Evolutionary conservation across 2,329 filamentous ascomycete species (phyloP).

Genomic region (Tolypocladium tropicale): DNA sequence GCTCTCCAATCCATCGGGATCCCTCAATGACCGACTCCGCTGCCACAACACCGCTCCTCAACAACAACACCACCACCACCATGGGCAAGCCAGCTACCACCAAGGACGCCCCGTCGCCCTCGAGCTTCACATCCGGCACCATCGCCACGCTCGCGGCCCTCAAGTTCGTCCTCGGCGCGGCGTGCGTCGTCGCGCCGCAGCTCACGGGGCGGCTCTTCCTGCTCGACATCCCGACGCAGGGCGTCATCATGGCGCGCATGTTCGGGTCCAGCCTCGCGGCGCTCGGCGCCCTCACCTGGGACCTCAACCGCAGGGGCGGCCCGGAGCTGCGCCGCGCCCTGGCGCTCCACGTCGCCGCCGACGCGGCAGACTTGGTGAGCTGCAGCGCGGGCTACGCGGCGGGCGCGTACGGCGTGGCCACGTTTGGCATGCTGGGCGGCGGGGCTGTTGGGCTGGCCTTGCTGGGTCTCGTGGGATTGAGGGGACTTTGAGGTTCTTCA

Average conservation of each 20-base stretch:
- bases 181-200: background rate
- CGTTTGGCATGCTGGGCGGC: background rate
- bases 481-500: background rate
- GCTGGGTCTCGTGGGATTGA: background rate
- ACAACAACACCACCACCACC: background rate
- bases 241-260: background rate
- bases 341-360: background rate
- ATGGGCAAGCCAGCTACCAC: background rate
- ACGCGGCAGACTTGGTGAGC: background rate
- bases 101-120: background rate
- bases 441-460: background rate
- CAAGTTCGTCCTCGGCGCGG: background rate
- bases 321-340: conserved; percentile 1
- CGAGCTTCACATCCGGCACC: background rate
- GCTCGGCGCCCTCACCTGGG: background rate
- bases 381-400: background rate
- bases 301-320: background rate
- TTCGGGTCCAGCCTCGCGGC: background rate
- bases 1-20: background rate
- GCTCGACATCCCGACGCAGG: background rate
- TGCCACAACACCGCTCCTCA: background rate
- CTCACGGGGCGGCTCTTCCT: background rate
- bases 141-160: background rate
- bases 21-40: background rate
- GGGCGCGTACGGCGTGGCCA: background rate